Percentiles rank a stretch among this genome's conserved stretches.
These are phyloP conservation scores for Friedmanniomyces endolithicus DNA, from an alignment of 495 filamentous ascomycete species.

Conservation along the genomic window DNA sequence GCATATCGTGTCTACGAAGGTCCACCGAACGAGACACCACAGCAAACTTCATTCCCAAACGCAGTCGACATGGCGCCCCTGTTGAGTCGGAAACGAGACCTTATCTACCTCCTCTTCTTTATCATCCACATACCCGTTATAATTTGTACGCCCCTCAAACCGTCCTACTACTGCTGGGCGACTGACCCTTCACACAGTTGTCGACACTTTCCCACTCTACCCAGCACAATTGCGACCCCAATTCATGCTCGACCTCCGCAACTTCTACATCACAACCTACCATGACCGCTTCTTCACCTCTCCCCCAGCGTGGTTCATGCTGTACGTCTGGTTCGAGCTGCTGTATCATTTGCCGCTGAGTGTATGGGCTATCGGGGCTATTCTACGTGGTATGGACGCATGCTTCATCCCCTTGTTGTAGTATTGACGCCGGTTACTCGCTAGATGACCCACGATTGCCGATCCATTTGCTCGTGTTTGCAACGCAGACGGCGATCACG, in stretches of 20 bases:
- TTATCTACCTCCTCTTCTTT: slow-evolving; percentile 60
- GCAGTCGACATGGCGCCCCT: slow-evolving; percentile 23
- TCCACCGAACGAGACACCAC: not conserved
- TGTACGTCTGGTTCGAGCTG: slow-evolving; percentile 57
- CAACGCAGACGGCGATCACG: slow-evolving; percentile 56
- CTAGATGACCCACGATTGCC: slow-evolving; percentile 44
- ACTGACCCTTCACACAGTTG: not conserved
- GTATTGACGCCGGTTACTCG: not conserved
- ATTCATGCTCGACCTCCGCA: slow-evolving; percentile 40
- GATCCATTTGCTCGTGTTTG: slow-evolving; percentile 58
- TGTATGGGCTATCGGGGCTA: slow-evolving; percentile 47
- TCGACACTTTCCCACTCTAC: slow-evolving; percentile 41
- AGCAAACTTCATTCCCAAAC: not conserved
- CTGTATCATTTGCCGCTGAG: slow-evolving; percentile 56
- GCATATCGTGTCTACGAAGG: too few relatives aligned
- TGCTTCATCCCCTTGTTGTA: not conserved
- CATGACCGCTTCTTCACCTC: slow-evolving; percentile 64
- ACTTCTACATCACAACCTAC: slow-evolving; percentile 54
- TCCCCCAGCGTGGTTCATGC: slow-evolving; percentile 56
- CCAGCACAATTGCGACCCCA: slow-evolving; percentile 42
- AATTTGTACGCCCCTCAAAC: slow-evolving; percentile 39
- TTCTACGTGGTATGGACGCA: slow-evolving; percentile 28
- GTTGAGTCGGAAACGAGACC: slow-evolving; percentile 38
- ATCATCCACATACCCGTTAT: slow-evolving; percentile 53
- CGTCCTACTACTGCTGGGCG: not conserved